These are phyloP conservation scores for Lathyrus oleraceus DNA, from an alignment of 306 rosid species.

Conservation along the genomic window DNA sequence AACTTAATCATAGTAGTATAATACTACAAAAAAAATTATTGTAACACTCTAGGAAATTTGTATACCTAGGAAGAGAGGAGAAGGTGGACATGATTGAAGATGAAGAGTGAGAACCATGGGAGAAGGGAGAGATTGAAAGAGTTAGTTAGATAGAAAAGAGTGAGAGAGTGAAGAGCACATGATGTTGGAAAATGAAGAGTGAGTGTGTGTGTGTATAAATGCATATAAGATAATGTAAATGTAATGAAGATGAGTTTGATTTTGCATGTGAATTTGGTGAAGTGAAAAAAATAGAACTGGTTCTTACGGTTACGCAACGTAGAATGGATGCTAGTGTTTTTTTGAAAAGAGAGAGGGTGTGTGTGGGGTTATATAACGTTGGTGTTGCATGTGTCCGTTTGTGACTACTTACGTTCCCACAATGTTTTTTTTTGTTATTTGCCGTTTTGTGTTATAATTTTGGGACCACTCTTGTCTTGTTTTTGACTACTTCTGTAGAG, in stretches of 20 bases:
- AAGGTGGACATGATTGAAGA: constrained; percentile 62
- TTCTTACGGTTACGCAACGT: constrained; percentile 44
- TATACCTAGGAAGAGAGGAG: constrained; percentile 65
- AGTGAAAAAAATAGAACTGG: not conserved
- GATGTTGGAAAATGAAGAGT: not conserved
- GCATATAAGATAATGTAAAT: constrained; percentile 1
- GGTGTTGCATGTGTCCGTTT: not conserved
- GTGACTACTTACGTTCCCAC: not conserved
- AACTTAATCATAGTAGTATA: too few relatives aligned
- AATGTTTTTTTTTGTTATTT: not conserved
- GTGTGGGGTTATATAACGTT: constrained; percentile 32
- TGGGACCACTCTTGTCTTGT: constrained; percentile 32
- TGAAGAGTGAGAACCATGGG: constrained; percentile 59
- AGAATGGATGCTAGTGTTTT: not conserved
- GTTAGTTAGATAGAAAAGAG: not conserved
- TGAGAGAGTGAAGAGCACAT: constrained; percentile 27
- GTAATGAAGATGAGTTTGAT: constrained; percentile 9
- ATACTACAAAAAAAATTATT: too few relatives aligned
- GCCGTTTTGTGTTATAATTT: constrained; percentile 20
- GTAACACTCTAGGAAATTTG: too few relatives aligned
- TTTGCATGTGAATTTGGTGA: constrained; percentile 31
- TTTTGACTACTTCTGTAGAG: not conserved
- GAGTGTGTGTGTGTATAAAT: not conserved
- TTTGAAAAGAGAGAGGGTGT: not conserved
- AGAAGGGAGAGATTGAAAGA: not conserved